Base-by-base conservation (phyloP, 2,329 filamentous ascomycete species). In the Talaromyces verruculosus region DNA sequence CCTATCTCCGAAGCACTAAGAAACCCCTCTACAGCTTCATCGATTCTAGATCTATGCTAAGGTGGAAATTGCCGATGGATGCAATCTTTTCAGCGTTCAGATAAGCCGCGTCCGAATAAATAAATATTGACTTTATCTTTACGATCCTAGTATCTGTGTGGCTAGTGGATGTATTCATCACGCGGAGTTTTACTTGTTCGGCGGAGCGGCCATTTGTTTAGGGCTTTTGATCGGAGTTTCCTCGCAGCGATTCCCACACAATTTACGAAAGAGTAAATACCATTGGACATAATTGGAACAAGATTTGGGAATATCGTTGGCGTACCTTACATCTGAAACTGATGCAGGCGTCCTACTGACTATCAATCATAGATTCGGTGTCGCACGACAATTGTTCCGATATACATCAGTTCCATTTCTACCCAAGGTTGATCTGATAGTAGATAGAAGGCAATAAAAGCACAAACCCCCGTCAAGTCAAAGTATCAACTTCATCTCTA, bases 181-280 rank as follows among this genome's bases (percentile, higher is more conserved):
- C 17, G n/a, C 58, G 58, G 58, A 61, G 58, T 61, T 61, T 61
- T 47, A 47, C 39, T 61, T 61, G 11, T 30, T 33, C 39, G 58
- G 17, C 17, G 41, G 17, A 15, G 6, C 58, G 59, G 59, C n/a
- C 35, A 33, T 30, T 49, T 47, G 43, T 61, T 61, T 61, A 61
- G 59, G 41, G 59, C 41, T 49, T 61, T 49, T 61, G 59, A n/a
- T 37, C 59, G 59, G 59, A 61, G 59, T 61, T 61, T 49, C 59
- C 22, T 61, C 25, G 25, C 8, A 47, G 25, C 39, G n/a, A 61
- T 19, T 30, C 25, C 43, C 17, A 19, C 13, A n/a, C 13, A 10
- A 3, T 47, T 19, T 47, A 47, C 8, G 28, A 30, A 53, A 33
- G 15, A 53, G 30, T 53, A 25, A 15, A 53, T n/a, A n/a, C 5